Evolutionary conservation across 495 filamentous ascomycete genomes (phyloP).

Genomic region (Hypoxylon fuscum): DNA sequence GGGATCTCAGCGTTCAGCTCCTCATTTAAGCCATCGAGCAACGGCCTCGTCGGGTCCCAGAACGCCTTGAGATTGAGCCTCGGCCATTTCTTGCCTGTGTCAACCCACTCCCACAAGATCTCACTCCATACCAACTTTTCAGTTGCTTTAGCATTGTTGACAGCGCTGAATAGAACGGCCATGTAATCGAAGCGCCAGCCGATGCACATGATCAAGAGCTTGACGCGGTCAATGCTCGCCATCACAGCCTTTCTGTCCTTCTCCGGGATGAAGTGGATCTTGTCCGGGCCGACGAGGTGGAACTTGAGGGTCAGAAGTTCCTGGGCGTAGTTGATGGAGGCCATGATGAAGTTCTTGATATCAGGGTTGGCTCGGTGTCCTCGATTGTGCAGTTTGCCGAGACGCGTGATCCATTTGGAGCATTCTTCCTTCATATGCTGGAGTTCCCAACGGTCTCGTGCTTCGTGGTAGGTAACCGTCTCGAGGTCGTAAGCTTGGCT

Average conservation of each 20-base stretch:
- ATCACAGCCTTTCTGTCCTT: not conserved
- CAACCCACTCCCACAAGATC: not conserved
- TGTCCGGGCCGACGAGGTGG: slow-evolving; percentile 6
- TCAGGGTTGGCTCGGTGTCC: not conserved
- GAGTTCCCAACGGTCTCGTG: not conserved
- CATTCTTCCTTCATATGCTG: not conserved
- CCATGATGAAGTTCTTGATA: not conserved
- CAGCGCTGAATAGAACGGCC: slow-evolving; percentile 11
- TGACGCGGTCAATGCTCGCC: too few relatives aligned
- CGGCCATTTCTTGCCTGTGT: not conserved
- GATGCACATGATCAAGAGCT: not conserved
- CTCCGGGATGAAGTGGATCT: not conserved
- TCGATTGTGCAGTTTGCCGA: not conserved
- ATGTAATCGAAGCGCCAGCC: slow-evolving; percentile 5
- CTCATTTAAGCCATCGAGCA: not conserved
- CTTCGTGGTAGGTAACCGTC: not conserved
- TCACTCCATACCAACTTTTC: not conserved
- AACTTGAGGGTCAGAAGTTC: slow-evolving; percentile 14
- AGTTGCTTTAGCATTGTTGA: not conserved
- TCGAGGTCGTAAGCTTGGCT: slow-evolving; percentile 6
- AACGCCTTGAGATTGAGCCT: not conserved
- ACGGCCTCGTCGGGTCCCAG: not conserved
- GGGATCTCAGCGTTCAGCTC: slow-evolving; percentile 5
- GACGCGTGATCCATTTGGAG: not conserved
- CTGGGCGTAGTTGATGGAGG: slow-evolving; percentile 14